phyloP scores from a whole-genome alignment of 352 stramenopile genomes.

The Pythium folliculosum region DNA sequence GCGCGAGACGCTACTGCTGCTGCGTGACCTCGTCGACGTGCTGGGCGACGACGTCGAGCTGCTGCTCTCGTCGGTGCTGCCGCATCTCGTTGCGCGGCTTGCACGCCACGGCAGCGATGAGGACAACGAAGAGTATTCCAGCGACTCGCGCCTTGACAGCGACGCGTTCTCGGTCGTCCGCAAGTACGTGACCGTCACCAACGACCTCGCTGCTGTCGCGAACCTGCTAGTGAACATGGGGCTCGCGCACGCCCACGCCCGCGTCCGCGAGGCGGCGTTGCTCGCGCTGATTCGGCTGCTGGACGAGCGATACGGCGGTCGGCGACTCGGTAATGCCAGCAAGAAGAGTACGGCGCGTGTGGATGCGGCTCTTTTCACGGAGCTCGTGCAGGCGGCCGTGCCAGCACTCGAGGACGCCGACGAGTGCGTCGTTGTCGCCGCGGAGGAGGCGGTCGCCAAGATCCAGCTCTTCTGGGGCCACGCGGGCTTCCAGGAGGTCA shows the following conservation, averaged over 20 bases:
- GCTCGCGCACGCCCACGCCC: constrained; percentile 39
- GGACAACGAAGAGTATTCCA: not conserved
- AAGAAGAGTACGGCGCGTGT: constrained; percentile 28
- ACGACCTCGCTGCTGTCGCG: constrained; percentile 55
- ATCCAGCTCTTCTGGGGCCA: constrained; percentile 58
- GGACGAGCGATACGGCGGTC: constrained; percentile 47
- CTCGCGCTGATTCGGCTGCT: constrained; percentile 51
- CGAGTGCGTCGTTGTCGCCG: constrained; percentile 60
- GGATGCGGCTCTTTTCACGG: constrained; percentile 54
- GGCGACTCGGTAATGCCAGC: not conserved
- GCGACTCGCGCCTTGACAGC: constrained; percentile 37
- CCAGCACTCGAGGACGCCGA: constrained; percentile 58
- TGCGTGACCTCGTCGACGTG: constrained; percentile 70
- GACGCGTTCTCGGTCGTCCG: constrained; percentile 69
- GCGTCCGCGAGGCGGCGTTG: constrained; percentile 54
- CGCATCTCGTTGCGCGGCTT: constrained; percentile 59
- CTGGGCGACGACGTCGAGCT: constrained; percentile 66
- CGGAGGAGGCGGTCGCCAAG: constrained; percentile 67
- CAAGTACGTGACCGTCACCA: constrained; percentile 58
- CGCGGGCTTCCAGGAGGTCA: constrained; percentile 39
- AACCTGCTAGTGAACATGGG: constrained; percentile 70
- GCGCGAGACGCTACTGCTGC: constrained; percentile 52
- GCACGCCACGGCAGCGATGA: constrained; percentile 7
- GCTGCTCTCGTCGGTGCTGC: constrained; percentile 66
- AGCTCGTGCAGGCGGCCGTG: constrained; percentile 60